Conservation (phyloP, 257 asterid genomes). For the Rauvolfia tetraphylla region DNA sequence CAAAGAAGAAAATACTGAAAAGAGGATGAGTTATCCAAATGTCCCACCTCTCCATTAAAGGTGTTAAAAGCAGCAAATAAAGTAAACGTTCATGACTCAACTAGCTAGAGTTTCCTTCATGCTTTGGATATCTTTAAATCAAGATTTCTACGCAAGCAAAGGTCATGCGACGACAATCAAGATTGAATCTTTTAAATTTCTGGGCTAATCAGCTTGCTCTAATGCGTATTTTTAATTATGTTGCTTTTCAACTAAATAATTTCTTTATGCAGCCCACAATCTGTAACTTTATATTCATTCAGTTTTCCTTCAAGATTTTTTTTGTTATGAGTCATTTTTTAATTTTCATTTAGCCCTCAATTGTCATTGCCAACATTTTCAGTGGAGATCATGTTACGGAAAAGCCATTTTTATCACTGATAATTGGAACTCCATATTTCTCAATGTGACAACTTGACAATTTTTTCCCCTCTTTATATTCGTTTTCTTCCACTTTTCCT, state of each 20-base stretch:
- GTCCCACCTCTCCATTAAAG: constrained; percentile 16
- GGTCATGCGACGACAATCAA: constrained; percentile 12
- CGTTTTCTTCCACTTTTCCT: constrained; percentile 39
- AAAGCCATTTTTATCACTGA: constrained; percentile 20
- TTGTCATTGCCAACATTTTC: constrained; percentile 30
- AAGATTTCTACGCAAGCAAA: constrained; percentile 17
- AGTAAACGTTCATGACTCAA: not conserved
- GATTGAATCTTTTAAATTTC: constrained; percentile 14
- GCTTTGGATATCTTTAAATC: constrained; percentile 17
- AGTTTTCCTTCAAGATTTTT: constrained; percentile 17
- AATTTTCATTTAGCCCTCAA: not conserved
- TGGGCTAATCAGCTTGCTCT: constrained; percentile 12
- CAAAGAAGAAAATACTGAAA: not conserved
- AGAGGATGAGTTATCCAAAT: constrained; percentile 10
- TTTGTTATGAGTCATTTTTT: constrained; percentile 12
- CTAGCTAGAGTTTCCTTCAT: constrained; percentile 6
- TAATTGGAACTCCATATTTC: constrained; percentile 13
- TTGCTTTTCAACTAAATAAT: not conserved
- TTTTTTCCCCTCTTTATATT: constrained; percentile 6
- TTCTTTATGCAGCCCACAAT: not conserved
- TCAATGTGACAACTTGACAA: constrained; percentile 21
- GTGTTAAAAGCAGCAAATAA: constrained; percentile 10
- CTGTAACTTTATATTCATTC: not conserved
- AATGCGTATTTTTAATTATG: constrained; percentile 7
- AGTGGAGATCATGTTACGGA: constrained; percentile 40